Percentiles rank a stretch among this genome's conserved stretches.
phyloP scores from a whole-genome alignment of 306 rosid genomes.

The Medicago arabica region DNA sequence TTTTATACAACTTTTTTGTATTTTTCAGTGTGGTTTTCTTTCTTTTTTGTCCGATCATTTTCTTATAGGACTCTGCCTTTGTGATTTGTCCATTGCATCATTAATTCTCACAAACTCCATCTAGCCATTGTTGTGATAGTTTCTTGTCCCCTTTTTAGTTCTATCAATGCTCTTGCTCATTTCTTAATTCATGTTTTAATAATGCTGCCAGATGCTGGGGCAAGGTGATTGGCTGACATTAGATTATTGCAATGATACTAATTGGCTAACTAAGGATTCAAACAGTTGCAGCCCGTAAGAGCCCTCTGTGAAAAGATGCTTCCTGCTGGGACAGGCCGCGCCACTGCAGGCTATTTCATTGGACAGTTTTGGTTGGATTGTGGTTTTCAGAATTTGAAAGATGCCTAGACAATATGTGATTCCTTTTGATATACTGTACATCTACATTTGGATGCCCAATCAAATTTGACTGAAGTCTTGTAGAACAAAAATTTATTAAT shows the following conservation, averaged over 20 bases:
- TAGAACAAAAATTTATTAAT: conserved; percentile 48
- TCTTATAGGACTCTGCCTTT: not conserved
- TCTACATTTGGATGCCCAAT: conserved; percentile 50
- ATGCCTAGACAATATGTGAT: conserved; percentile 51
- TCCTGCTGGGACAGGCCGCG: conserved; percentile 44
- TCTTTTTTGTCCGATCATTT: conserved; percentile 5
- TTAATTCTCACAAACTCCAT: conserved; percentile 13
- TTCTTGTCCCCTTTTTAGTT: not conserved
- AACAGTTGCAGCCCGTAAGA: conserved; percentile 59
- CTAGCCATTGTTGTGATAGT: conserved; percentile 17
- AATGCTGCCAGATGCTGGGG: conserved; percentile 76
- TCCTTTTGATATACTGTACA: conserved; percentile 50
- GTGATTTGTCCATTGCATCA: conserved; percentile 12
- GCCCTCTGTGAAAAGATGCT: conserved; percentile 59
- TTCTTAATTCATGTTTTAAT: conserved; percentile 43
- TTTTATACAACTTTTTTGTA: conserved; percentile 11
- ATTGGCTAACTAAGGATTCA: conserved; percentile 70
- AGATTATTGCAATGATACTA: conserved; percentile 55
- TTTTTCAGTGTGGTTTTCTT: conserved; percentile 16
- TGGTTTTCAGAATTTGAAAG: conserved; percentile 56
- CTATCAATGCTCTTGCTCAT: conserved; percentile 12
- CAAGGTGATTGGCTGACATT: conserved; percentile 72
- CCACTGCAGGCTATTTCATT: conserved; percentile 34
- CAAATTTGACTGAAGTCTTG: conserved; percentile 54
- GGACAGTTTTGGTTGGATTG: conserved; percentile 56